Conservation (phyloP, 1,284 basidiomycete genomes). For the Ceraceosorus guamensis region DNA sequence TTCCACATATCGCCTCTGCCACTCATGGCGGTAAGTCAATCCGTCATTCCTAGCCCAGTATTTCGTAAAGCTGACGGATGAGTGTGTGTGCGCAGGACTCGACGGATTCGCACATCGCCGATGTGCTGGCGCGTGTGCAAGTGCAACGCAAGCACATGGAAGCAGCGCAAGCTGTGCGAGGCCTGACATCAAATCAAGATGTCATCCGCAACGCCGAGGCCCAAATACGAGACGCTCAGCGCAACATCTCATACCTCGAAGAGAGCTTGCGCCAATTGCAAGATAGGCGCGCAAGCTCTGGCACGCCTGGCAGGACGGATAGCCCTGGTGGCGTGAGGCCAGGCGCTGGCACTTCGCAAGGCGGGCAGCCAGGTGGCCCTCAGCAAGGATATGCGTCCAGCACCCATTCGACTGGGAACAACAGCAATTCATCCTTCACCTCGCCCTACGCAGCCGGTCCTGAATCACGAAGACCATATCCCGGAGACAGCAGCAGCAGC, state of each 20-base stretch:
- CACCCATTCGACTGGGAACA: no score
- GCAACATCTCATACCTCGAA: constrained; percentile 79
- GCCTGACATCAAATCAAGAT: constrained; percentile 78
- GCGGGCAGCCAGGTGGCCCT: not conserved
- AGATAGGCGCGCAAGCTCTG: constrained; percentile 57
- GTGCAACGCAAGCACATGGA: constrained; percentile 87
- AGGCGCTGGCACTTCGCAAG: not conserved
- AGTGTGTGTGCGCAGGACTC: constrained; percentile 29
- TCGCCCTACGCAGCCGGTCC: constrained; percentile 13
- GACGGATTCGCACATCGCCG: constrained; percentile 77
- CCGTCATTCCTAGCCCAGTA: no score
- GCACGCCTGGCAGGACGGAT: not conserved
- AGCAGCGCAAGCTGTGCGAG: constrained; percentile 68
- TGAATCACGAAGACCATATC: constrained; percentile 20
- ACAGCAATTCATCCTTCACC: constrained; percentile 1
- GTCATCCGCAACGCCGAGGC: constrained; percentile 66
- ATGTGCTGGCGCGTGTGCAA: constrained; percentile 80
- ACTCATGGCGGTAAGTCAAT: no score
- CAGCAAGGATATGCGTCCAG: not conserved
- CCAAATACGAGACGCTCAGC: constrained; percentile 80
- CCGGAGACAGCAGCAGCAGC: constrained; percentile 27
- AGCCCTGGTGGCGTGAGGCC: not conserved
- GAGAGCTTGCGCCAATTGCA: constrained; percentile 75
- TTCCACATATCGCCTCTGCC: no score
- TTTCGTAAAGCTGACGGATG: no score